Conservation (phyloP, 331 rosid genomes). For the Pyrus hybrid region DNA sequence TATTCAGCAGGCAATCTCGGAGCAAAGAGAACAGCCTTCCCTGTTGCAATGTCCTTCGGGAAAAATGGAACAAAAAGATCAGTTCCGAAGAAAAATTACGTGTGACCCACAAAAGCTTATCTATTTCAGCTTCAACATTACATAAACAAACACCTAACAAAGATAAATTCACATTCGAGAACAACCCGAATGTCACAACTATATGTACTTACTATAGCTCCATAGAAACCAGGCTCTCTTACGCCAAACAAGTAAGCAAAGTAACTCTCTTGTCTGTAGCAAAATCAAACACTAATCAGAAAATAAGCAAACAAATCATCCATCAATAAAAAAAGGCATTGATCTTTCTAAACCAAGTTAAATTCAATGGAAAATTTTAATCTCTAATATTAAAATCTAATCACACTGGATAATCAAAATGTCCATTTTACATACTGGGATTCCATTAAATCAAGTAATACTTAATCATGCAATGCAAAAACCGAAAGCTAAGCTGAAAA, state of each 20-base stretch:
- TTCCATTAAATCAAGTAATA: background rate
- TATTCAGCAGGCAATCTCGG: conserved; percentile 78
- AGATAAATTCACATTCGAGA: background rate
- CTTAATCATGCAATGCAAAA: background rate
- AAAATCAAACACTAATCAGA: background rate
- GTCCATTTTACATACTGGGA: background rate
- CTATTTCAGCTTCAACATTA: too few species aligned
- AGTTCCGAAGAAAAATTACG: background rate
- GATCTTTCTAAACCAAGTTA: background rate
- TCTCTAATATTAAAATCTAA: background rate
- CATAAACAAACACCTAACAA: background rate
- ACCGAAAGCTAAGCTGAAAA: background rate
- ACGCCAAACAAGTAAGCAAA: conserved; percentile 91
- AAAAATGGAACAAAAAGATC: background rate
- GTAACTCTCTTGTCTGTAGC: conserved; percentile 77
- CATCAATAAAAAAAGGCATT: background rate
- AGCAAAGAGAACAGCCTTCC: conserved; percentile 62
- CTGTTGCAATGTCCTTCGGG: conserved; percentile 60
- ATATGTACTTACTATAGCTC: conserved; percentile 62
- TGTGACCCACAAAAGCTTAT: background rate
- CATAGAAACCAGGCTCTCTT: conserved; percentile 75
- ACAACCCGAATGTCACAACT: background rate
- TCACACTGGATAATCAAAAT: background rate
- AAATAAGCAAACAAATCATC: background rate
- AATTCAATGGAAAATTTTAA: background rate